phyloP scores from a whole-genome alignment of 164 flowering plant genomes.

The Umbilicus rupestris region DNA sequence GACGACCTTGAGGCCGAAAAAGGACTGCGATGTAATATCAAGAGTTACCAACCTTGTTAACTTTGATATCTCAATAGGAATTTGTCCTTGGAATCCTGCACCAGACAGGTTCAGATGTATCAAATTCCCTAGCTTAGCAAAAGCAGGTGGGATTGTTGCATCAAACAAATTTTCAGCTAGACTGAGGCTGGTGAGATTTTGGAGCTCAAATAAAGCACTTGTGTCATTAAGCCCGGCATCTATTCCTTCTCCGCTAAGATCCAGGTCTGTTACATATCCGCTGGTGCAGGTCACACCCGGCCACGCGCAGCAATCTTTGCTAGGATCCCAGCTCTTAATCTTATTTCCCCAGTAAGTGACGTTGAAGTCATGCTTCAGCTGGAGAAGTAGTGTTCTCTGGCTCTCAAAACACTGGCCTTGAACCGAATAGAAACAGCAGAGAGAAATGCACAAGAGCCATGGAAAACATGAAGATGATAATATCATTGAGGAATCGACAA shows the following conservation, averaged over 20 bases:
- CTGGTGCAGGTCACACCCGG: slow-evolving; percentile 6
- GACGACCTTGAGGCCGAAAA: slow-evolving; percentile 11
- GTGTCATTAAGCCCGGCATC: neutral
- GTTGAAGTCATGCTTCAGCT: slow-evolving; percentile 1
- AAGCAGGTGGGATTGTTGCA: neutral
- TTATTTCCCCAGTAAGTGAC: neutral
- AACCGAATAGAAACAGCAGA: neutral
- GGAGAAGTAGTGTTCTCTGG: neutral
- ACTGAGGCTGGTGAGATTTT: neutral
- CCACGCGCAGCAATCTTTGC: slow-evolving; percentile 5
- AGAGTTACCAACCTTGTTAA: slow-evolving; percentile 16
- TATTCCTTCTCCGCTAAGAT: slow-evolving; percentile 4
- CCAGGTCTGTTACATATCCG: slow-evolving; percentile 2
- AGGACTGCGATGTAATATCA: slow-evolving; percentile 15
- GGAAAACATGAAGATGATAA: neutral
- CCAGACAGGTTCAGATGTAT: neutral
- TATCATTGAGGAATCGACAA: neutral
- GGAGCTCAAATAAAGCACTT: slow-evolving; percentile 1
- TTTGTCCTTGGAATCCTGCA: neutral
- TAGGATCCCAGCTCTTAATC: neutral
- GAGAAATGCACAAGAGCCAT: neutral
- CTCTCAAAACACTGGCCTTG: neutral
- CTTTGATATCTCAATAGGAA: neutral
- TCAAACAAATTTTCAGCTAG: neutral
- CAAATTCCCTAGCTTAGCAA: neutral